phyloP scores from a whole-genome alignment of 1,139 yeast species.

The Geotrichum histeridarum region DNA sequence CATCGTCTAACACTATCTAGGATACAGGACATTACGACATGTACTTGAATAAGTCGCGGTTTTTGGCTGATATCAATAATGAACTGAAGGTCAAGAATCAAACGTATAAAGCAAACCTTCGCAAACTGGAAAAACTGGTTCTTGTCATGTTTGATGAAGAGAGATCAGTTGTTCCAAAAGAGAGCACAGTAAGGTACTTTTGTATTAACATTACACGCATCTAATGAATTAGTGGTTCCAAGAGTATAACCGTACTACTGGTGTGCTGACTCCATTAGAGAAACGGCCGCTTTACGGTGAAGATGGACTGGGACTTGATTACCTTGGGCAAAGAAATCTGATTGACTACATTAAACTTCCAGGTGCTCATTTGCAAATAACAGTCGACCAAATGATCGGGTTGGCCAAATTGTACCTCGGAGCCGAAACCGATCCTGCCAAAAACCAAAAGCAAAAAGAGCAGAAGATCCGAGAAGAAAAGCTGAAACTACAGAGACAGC shows the following conservation, averaged over 20 bases:
- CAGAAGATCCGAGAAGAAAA: neutral
- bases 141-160: constrained; percentile 59
- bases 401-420: neutral
- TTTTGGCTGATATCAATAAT: constrained; percentile 63
- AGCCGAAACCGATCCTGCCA: neutral
- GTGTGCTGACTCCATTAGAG: constrained; percentile 44
- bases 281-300: constrained; percentile 47
- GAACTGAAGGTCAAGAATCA: constrained; percentile 42
- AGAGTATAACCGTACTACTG: constrained; percentile 48
- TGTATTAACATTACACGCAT: neutral
- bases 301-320: constrained; percentile 57
- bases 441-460: neutral
- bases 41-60: constrained; percentile 49
- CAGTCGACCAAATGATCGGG: neutral
- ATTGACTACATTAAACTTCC: constrained; percentile 51
- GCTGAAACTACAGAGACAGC: neutral
- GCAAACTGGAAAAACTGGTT: constrained; percentile 48
- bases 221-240: constrained; percentile 42
- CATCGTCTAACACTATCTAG: constrained; percentile 8
- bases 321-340: constrained; percentile 42
- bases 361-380: constrained; percentile 63
- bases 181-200: constrained; percentile 55
- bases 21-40: constrained; percentile 42
- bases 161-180: constrained; percentile 65
- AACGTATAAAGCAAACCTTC: constrained; percentile 44